phyloP scores from a whole-genome alignment of 75 land plant genomes.

The Pinus albicaulis region DNA sequence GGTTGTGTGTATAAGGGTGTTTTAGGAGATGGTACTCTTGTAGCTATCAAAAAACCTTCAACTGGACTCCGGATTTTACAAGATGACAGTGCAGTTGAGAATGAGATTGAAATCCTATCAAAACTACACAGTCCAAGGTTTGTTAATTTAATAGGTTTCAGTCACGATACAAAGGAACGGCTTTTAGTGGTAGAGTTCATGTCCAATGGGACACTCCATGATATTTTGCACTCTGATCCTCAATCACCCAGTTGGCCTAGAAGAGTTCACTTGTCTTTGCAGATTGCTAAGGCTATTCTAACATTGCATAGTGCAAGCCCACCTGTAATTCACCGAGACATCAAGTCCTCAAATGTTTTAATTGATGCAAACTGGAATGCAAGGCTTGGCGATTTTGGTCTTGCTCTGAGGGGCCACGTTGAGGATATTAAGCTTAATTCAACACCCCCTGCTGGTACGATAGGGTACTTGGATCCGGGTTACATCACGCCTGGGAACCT shows the following conservation, averaged over 20 bases:
- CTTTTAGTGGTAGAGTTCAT: conserved; percentile 85
- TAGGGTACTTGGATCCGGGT: conserved; percentile 78
- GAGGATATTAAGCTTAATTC: conserved; percentile 30
- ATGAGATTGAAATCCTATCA: conserved; percentile 79
- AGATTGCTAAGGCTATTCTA: conserved; percentile 63
- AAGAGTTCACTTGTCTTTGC: conserved; percentile 79
- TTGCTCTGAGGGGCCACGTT: conserved; percentile 54
- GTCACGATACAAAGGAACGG: conserved; percentile 27
- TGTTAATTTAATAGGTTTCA: conserved; percentile 79
- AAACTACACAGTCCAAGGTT: conserved; percentile 60
- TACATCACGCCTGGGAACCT: conserved; percentile 80
- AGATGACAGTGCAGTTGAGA: conserved; percentile 48
- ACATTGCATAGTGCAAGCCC: conserved; percentile 59
- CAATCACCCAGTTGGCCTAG: conserved; percentile 62
- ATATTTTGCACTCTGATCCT: conserved; percentile 55
- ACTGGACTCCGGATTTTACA: conserved; percentile 22
- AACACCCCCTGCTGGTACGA: conserved; percentile 84
- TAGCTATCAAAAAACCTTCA: conserved; percentile 62
- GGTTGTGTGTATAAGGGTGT: conserved; percentile 73
- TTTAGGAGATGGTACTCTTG: conserved; percentile 45
- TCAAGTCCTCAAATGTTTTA: conserved; percentile 74
- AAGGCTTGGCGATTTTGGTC: conserved; percentile 80
- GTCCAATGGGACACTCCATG: conserved; percentile 80
- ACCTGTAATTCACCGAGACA: conserved; percentile 81
- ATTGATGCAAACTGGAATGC: conserved; percentile 75